Conservation (phyloP, 495 filamentous ascomycete species). For the Neurospora hispaniola region DNA sequence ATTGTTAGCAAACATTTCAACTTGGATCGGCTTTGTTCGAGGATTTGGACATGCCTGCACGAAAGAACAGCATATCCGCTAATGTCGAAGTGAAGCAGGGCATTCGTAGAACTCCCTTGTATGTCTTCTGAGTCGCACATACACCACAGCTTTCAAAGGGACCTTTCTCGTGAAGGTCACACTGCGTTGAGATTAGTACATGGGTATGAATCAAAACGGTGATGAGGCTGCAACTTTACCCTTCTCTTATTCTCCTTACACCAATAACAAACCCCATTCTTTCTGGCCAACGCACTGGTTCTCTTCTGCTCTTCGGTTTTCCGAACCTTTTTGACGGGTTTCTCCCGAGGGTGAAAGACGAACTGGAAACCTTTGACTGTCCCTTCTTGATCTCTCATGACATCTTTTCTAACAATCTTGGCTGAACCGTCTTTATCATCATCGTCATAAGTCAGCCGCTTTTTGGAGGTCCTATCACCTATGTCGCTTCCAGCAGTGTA, state of each 20-base stretch:
- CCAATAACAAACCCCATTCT: slow-evolving; percentile 16
- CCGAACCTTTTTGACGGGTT: background rate
- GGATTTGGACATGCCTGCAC: slow-evolving; percentile 8
- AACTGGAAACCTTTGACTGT: background rate
- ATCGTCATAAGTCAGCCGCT: slow-evolving; percentile 8
- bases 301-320: slow-evolving; percentile 11
- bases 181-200: slow-evolving; percentile 9
- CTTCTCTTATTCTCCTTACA: slow-evolving; percentile 20
- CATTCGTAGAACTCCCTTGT: slow-evolving; percentile 14
- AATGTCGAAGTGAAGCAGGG: slow-evolving; percentile 18
- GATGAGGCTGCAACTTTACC: slow-evolving; percentile 3
- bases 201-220: too few relatives aligned
- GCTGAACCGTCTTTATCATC: background rate
- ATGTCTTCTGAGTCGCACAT: slow-evolving; percentile 10
- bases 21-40: background rate
- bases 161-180: slow-evolving; percentile 12
- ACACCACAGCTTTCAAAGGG: slow-evolving; percentile 12
- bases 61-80: slow-evolving; percentile 19
- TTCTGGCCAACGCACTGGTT: slow-evolving; percentile 12
- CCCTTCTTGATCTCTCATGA: background rate
- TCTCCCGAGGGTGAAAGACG: background rate
- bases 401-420: background rate
- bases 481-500: slow-evolving; percentile 7
- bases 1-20: background rate
- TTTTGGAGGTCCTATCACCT: slow-evolving; percentile 4